phyloP scores from a whole-genome alignment of 257 asterid species.

The Fraxinus excelsior region DNA sequence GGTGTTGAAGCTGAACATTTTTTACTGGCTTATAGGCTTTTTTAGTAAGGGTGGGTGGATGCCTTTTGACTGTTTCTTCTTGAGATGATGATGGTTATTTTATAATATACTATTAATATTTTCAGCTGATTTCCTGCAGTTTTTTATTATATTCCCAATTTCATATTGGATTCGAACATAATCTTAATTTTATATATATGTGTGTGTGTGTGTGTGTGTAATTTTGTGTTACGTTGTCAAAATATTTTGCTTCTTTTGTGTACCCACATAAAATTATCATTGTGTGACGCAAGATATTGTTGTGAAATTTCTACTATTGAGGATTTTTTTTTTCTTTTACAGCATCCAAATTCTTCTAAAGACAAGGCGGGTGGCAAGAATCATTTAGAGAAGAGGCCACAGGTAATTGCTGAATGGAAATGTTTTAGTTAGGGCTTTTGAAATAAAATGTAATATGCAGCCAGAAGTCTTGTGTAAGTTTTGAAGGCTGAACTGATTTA shows the following conservation, averaged over 20 bases:
- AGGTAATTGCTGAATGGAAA: conserved; percentile 43
- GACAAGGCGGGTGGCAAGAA: conserved; percentile 60
- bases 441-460: neutral
- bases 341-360: conserved; percentile 76
- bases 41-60: neutral
- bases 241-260: neutral
- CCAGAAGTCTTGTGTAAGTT: conserved; percentile 12
- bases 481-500: conserved; percentile 1
- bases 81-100: neutral
- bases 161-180: neutral
- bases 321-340: conserved; percentile 33
- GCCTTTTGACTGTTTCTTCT: neutral
- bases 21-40: neutral
- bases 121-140: neutral
- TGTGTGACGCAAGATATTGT: conserved; percentile 1
- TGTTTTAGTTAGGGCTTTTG: conserved; percentile 15
- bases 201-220: too few species aligned
- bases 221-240: neutral
- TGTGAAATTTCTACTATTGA: conserved; percentile 1
- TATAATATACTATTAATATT: too few species aligned
- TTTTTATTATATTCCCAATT: neutral
- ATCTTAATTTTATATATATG: too few species aligned
- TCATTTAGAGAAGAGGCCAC: conserved; percentile 56
- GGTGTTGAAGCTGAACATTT: conserved; percentile 18
- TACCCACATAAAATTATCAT: neutral